These are phyloP conservation scores for Candida albicans DNA, from an alignment of 1,139 yeast species.

Conservation along the genomic window DNA sequence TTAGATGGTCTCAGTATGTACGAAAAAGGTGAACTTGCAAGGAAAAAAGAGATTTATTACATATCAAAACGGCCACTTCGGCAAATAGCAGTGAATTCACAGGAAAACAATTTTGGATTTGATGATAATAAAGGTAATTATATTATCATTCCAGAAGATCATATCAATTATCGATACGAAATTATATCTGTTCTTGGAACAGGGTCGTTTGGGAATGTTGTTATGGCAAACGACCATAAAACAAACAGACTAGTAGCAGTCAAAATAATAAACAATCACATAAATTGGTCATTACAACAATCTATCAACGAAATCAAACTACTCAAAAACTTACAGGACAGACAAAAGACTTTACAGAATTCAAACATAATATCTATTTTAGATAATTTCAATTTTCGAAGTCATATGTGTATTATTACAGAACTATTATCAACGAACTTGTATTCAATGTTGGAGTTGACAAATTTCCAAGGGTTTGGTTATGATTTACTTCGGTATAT, in stretches of 20 bases:
- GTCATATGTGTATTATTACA: slow-evolving; percentile 80
- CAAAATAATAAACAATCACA: slow-evolving; percentile 73
- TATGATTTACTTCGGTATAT: slow-evolving; percentile 50
- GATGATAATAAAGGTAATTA: slow-evolving; percentile 73
- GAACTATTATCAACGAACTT: slow-evolving; percentile 71
- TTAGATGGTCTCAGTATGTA: slow-evolving; percentile 36
- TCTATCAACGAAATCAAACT: slow-evolving; percentile 78
- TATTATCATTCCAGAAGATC: slow-evolving; percentile 59
- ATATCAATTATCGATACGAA: slow-evolving; percentile 73
- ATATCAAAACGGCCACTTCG: slow-evolving; percentile 27
- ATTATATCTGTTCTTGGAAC: slow-evolving; percentile 62
- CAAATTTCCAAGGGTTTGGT: slow-evolving; percentile 61
- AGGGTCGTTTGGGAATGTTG: slow-evolving; percentile 85
- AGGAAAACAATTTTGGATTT: slow-evolving; percentile 61
- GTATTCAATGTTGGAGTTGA: slow-evolving; percentile 63
- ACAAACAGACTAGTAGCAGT: slow-evolving; percentile 60
- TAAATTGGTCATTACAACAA: slow-evolving; percentile 67
- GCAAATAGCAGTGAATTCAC: slow-evolving; percentile 44
- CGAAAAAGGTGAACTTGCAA: slow-evolving; percentile 54
- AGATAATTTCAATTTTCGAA: slow-evolving; percentile 73
- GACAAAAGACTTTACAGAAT: slow-evolving; percentile 21
- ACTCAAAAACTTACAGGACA: slow-evolving; percentile 46
- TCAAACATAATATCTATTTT: slow-evolving; percentile 46
- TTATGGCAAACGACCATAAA: slow-evolving; percentile 67
- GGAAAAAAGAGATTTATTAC: slow-evolving; percentile 42